These are phyloP conservation scores for Cucurbita moschata DNA, from an alignment of 306 rosid genomes.

Conservation along the genomic window DNA sequence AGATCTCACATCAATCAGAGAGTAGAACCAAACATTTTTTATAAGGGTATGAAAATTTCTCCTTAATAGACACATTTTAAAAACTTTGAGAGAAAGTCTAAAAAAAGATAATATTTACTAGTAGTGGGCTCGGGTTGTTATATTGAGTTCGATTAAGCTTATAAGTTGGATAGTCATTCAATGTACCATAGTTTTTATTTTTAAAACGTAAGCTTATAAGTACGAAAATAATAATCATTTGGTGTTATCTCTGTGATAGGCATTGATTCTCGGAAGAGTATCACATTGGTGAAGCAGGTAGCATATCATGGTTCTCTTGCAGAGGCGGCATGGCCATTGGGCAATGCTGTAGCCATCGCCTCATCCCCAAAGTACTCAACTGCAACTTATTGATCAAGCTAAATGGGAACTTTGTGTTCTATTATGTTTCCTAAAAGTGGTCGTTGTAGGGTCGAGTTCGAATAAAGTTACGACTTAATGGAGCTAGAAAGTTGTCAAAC, in stretches of 20 bases:
- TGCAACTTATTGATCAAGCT: neutral
- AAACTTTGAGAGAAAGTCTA: no score
- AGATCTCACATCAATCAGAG: accelerated
- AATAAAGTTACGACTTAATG: neutral
- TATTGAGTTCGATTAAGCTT: no score
- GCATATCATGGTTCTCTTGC: slow-evolving; percentile 49
- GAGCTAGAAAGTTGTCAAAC: neutral
- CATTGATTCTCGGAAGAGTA: slow-evolving; percentile 61
- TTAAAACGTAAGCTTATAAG: no score
- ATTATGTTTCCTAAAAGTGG: neutral
- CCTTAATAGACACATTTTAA: no score
- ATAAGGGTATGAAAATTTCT: no score
- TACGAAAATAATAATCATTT: neutral
- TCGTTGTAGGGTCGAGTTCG: neutral
- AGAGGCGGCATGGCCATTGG: slow-evolving; percentile 96
- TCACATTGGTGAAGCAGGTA: slow-evolving; percentile 80
- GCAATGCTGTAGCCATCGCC: slow-evolving; percentile 38
- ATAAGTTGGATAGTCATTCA: no score
- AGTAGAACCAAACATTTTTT: no score
- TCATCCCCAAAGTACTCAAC: neutral
- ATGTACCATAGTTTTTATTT: no score
- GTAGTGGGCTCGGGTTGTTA: no score
- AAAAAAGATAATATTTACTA: no score
- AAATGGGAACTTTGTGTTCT: neutral
- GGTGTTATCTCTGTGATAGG: slow-evolving; percentile 22